Evolutionary conservation across 495 filamentous ascomycete genomes (phyloP).

Genomic region (Aspergillus avenaceus): DNA sequence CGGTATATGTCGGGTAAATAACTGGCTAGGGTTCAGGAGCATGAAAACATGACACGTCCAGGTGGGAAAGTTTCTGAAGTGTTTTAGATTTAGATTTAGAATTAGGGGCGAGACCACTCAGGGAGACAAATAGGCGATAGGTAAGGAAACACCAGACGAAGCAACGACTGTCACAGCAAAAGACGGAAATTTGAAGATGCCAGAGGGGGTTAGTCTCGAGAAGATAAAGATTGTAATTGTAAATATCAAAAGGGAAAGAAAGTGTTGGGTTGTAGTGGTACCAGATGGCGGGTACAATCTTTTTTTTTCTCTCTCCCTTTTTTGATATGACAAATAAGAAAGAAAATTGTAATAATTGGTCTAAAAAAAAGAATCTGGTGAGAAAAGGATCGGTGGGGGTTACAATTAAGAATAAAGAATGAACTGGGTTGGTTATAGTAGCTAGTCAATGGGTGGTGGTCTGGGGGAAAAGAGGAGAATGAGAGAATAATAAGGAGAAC

Average conservation of each 20-base stretch:
- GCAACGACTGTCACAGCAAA: background rate
- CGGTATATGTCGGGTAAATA: background rate
- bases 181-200: background rate
- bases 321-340: too few relatives aligned
- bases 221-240: background rate
- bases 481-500: background rate
- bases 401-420: slow-evolving; percentile 3
- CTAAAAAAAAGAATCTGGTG: background rate
- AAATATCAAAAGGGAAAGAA: background rate
- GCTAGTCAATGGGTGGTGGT: slow-evolving; percentile 5
- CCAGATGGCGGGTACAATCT: too few relatives aligned
- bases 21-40: background rate
- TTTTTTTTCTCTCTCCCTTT: too few relatives aligned
- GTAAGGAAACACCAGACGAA: slow-evolving; percentile 1
- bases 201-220: background rate
- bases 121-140: background rate
- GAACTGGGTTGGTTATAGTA: slow-evolving; percentile 4
- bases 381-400: background rate
- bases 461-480: slow-evolving; percentile 5
- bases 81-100: slow-evolving; percentile 7
- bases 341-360: too few relatives aligned
- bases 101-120: background rate
- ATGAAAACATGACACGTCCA: background rate
- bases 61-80: slow-evolving; percentile 3
- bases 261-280: too few relatives aligned